Evolutionary conservation across 1,284 basidiomycete species (phyloP).

Genomic region (Tylopilus orsonianus): DNA sequence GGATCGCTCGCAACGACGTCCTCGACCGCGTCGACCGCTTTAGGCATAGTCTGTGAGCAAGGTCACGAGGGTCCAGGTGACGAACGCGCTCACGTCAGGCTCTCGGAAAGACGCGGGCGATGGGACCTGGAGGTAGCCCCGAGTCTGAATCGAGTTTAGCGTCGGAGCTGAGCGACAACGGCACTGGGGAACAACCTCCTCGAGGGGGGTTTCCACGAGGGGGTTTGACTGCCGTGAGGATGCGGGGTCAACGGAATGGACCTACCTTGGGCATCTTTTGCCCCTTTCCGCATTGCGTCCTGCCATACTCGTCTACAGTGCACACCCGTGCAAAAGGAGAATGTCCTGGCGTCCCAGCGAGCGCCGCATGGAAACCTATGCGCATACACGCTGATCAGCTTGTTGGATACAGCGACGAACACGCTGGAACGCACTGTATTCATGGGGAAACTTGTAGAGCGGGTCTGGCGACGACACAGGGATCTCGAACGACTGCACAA

Average conservation of each 20-base stretch:
- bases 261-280: background rate
- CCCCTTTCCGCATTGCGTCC: too few relatives aligned
- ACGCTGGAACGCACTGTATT: slow-evolving; percentile 17
- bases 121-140: slow-evolving; percentile 20
- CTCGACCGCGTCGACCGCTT: slow-evolving; percentile 8
- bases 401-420: background rate
- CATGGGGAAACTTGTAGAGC: slow-evolving; percentile 28
- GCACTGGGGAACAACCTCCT: too few relatives aligned
- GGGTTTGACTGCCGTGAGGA: background rate
- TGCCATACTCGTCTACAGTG: too few relatives aligned
- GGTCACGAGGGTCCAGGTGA: background rate
- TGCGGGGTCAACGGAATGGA: too few relatives aligned
- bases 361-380: slow-evolving; percentile 21
- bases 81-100: slow-evolving; percentile 6
- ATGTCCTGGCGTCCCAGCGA: slow-evolving; percentile 17
- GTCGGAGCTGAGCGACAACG: background rate
- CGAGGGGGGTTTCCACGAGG: too few relatives aligned
- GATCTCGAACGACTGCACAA: slow-evolving; percentile 30
- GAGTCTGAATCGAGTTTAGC: background rate
- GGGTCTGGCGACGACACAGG: slow-evolving; percentile 27
- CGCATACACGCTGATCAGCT: background rate
- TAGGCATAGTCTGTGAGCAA: background rate
- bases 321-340: background rate
- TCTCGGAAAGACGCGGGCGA: slow-evolving; percentile 18
- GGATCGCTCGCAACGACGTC: slow-evolving; percentile 15